Evolutionary conservation across 352 stramenopile genomes (phyloP).

Genomic region (Globisporangium paroecandrum): DNA sequence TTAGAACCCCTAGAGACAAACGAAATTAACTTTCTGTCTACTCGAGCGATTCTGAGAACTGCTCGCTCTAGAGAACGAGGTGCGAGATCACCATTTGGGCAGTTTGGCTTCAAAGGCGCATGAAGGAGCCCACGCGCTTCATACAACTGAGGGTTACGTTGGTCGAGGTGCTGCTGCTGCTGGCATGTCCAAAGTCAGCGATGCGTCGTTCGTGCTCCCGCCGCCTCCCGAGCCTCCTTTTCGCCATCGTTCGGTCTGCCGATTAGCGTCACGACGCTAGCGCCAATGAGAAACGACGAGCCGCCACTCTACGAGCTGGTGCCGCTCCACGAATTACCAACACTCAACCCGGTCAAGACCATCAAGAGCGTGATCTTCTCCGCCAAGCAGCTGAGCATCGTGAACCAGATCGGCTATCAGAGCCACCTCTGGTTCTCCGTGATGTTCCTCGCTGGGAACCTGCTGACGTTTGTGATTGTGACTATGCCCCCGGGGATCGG

Average conservation of each 20-base stretch:
- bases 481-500: constrained; percentile 10
- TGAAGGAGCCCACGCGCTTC: not conserved
- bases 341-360: constrained; percentile 26
- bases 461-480: constrained; percentile 21
- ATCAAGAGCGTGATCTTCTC: constrained; percentile 25
- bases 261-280: not conserved
- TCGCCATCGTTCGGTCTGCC: not conserved
- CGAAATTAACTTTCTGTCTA: not conserved
- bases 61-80: not conserved
- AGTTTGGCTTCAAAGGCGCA: not conserved
- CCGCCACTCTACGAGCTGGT: constrained; percentile 18
- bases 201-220: not conserved
- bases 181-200: not conserved
- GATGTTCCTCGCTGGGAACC: constrained; percentile 22
- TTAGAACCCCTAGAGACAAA: not conserved
- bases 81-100: not conserved
- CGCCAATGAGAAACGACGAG: not conserved
- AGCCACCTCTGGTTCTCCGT: constrained; percentile 15
- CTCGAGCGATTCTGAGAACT: not conserved
- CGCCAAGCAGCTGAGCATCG: constrained; percentile 8
- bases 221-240: not conserved
- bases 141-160: not conserved
- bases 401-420: constrained; percentile 19
- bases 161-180: not conserved
- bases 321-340: constrained; percentile 16